Percentiles rank a stretch among this genome's conserved stretches.
phyloP scores from a whole-genome alignment of 495 filamentous ascomycete genomes.

The Xylaria bambusicola region DNA sequence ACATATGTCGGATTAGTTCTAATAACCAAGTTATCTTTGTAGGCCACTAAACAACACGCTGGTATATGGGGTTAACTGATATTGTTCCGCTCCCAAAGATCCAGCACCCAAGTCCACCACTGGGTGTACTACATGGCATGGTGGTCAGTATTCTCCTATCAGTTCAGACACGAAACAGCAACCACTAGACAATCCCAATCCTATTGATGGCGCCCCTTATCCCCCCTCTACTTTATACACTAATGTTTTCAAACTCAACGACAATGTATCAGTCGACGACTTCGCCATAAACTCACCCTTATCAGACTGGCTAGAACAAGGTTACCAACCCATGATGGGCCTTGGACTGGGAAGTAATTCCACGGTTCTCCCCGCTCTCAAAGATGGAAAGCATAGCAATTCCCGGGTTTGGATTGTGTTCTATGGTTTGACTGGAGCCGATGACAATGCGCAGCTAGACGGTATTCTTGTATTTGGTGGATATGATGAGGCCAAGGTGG shows the following conservation, averaged over 20 bases:
- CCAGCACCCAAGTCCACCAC: background rate
- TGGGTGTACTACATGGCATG: slow-evolving; percentile 8
- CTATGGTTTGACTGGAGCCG: slow-evolving; percentile 34
- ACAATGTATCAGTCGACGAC: slow-evolving; percentile 15
- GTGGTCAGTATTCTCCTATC: background rate
- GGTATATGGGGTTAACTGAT: slow-evolving; percentile 8
- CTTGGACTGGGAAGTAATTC: slow-evolving; percentile 39
- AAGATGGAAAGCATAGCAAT: slow-evolving; percentile 27
- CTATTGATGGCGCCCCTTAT: background rate
- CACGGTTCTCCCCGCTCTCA: slow-evolving; percentile 31
- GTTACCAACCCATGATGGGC: slow-evolving; percentile 18
- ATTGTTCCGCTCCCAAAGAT: slow-evolving; percentile 2
- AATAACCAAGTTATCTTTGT: background rate
- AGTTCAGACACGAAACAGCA: slow-evolving; percentile 12
- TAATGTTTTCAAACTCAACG: background rate
- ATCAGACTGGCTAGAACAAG: slow-evolving; percentile 20
- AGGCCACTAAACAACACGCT: slow-evolving; percentile 11
- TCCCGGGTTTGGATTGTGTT: slow-evolving; percentile 37
- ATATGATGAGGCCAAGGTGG: slow-evolving; percentile 42
- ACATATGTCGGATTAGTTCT: too few relatives aligned
- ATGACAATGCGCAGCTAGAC: slow-evolving; percentile 26
- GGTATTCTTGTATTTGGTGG: slow-evolving; percentile 41
- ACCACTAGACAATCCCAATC: background rate
- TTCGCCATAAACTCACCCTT: slow-evolving; percentile 29
- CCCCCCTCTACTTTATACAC: background rate